Evolutionary conservation across 177 flowering plant genomes (phyloP), one percentile per base, ranked within the genome.

Genomic region (Tripterygium wilfordii): DNA sequence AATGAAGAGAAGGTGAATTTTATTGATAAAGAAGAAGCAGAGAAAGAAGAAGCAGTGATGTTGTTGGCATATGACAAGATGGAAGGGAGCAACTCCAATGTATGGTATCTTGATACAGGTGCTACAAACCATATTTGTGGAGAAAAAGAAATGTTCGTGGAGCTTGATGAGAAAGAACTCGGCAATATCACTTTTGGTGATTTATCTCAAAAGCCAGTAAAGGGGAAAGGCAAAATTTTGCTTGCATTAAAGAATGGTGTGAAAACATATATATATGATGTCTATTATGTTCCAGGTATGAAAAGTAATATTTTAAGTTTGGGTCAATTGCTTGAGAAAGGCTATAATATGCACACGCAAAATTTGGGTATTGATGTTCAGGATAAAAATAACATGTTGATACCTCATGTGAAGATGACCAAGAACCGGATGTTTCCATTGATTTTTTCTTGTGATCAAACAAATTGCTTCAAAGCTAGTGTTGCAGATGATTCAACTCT

Each of bases 231-330:
- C 12, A 37, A 51, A 3, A 39, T 61, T 25, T 9, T 48, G 0
- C 32, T 53, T 15, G 17, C 6, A 0, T 17, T 39, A n/a, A 59
- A 54, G 21, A 23, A 58, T 64, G 47, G 48, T 13, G 33, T 3
- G 2, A 48, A 58, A 2, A 2, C 36, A 14, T 42, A 16, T 23
- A 53, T 62, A 14, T 57, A 53, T 4, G 39, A 62, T 58, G 57
- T 49, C 17, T 62, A 62, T 42, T 62, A 62, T 50, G 60, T 62
- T 8, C 62, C 57, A 3, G 13, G 44, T 29, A 24, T 57, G 52
- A 48, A 66, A 13, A 52, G 10, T 12, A 61, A 57, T 42, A 42
- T 66, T 14, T 27, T 62, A n/a, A 65, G 58, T 10, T 10, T 65
- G 41, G 58, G 58, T 3, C 62, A 65, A 36, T 45, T 29, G 3